phyloP scores from a whole-genome alignment of 345 rosid genomes.

The Pseudoturritis turrita region DNA sequence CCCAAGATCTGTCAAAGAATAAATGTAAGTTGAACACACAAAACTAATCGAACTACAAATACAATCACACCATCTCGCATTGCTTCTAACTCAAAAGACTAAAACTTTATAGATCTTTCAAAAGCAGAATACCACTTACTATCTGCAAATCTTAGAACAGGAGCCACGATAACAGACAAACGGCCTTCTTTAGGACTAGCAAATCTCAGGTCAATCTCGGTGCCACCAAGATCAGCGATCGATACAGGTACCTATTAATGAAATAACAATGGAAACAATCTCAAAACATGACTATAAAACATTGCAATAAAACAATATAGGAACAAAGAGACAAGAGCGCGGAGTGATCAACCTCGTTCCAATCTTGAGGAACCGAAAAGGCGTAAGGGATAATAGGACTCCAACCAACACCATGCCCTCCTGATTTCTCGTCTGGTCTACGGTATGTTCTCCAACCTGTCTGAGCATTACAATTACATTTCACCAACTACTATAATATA shows the following conservation, averaged over 20 bases:
- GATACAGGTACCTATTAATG: conserved; percentile 79
- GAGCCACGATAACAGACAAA: conserved; percentile 81
- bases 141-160: conserved; percentile 88
- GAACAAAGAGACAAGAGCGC: neutral
- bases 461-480: conserved; percentile 49
- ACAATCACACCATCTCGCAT: neutral
- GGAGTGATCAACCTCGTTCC: conserved; percentile 63
- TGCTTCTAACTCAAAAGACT: neutral
- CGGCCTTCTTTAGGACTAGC: conserved; percentile 83
- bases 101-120: neutral
- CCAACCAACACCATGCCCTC: conserved; percentile 99
- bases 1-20: conserved; percentile 52
- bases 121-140: conserved; percentile 38
- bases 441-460: conserved; percentile 97
- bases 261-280: neutral
- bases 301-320: neutral
- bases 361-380: conserved; percentile 67
- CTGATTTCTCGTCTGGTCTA: conserved; percentile 93
- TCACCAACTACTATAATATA: neutral
- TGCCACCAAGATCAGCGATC: conserved; percentile 94
- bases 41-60: neutral
- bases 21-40: neutral
- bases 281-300: neutral
- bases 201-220: conserved; percentile 93
- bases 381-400: conserved; percentile 87